phyloP scores from a whole-genome alignment of 2,329 filamentous ascomycete genomes.

The Eutypella sp. region DNA sequence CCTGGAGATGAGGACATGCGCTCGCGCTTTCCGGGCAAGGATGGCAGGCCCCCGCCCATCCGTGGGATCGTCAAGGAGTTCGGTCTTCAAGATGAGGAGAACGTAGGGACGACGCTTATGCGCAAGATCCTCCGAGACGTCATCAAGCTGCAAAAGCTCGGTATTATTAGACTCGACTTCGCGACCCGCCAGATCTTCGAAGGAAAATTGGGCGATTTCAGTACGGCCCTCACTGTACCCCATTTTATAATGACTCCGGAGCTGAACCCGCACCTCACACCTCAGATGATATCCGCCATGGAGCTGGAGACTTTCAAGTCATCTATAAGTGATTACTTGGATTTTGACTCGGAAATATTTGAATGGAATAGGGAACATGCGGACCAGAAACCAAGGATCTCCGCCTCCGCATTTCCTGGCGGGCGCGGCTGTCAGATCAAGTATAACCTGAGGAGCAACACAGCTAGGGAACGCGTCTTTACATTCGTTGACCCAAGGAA shows the following conservation, averaged over 20 bases:
- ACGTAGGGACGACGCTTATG: not conserved
- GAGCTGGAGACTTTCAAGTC: slow-evolving; percentile 7
- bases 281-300: slow-evolving; percentile 3
- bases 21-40: slow-evolving; percentile 3
- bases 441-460: slow-evolving; percentile 2
- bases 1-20: slow-evolving; percentile 3
- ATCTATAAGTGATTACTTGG: slow-evolving; percentile 7
- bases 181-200: slow-evolving; percentile 13
- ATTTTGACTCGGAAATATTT: slow-evolving; percentile 8
- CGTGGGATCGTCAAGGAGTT: slow-evolving; percentile 18
- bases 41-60: slow-evolving; percentile 11
- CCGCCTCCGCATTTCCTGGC: slow-evolving; percentile 3
- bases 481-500: slow-evolving; percentile 8
- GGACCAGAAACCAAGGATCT: not conserved
- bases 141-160: slow-evolving; percentile 10
- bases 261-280: slow-evolving; percentile 9
- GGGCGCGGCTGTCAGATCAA: not conserved
- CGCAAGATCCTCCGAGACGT: slow-evolving; percentile 7
- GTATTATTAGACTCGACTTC: slow-evolving; percentile 11
- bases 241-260: slow-evolving; percentile 15
- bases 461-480: slow-evolving; percentile 1
- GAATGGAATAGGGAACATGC: slow-evolving; percentile 1
- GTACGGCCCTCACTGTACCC: slow-evolving; percentile 18
- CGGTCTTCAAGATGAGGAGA: not conserved
- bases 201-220: slow-evolving; percentile 20